Base-by-base conservation (phyloP, 768 basidiomycete genomes). In the Dioszegia crocea region DNA sequence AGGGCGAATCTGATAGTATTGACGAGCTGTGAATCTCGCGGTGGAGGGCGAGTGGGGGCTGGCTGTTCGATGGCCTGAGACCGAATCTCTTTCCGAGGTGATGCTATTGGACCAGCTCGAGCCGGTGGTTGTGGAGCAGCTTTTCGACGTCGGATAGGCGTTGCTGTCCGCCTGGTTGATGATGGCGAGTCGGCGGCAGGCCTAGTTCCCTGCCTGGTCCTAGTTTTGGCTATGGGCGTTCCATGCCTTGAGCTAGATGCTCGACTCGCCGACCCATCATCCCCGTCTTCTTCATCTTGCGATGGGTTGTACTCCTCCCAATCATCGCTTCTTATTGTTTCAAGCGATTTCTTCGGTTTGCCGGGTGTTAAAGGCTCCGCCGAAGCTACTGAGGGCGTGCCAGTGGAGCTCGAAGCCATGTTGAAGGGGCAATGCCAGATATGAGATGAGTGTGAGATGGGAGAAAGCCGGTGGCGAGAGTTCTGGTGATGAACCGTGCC, bases 241-340 rank as follows among this genome's bases (percentile, higher is more conserved):
- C 23, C 26, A 31, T 17, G 47, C 19, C 29, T 29, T 29, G 47
- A 48, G 30, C 47, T 48, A 4, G 47, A 48, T 31, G 47, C 47
- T 17, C 26, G 9, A 19, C 47, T 30, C 14, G 29, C n/a, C 14
- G 47, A 48, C 24, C 27, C 12, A 17, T 26, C 47, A 31, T 10
- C 47, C 24, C 9, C 19, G 26, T 48, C 47, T n/a, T 48, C 47
- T n/a, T 48, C 47, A 17, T 29, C 26, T 17, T 48, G 47, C 27
- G 47, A 48, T 3, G 47, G 27, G n/a, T 48, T 17, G n/a, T 48
- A 30, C 27, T 48, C 47, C n/a, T 48, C 47, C 47, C 47, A 48
- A 17, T 33, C 47, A 29, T 48, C 47, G 44, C n/a, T 26, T 17
- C 30, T 21, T 6, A 8, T 17, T 43, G 5, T 43, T 10, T 43